A percentile compares a stretch with the other conserved stretches of the same genome.
These are phyloP conservation scores for Eustoma russellianum DNA, from an alignment of 257 asterid genomes.

Conservation along the genomic window DNA sequence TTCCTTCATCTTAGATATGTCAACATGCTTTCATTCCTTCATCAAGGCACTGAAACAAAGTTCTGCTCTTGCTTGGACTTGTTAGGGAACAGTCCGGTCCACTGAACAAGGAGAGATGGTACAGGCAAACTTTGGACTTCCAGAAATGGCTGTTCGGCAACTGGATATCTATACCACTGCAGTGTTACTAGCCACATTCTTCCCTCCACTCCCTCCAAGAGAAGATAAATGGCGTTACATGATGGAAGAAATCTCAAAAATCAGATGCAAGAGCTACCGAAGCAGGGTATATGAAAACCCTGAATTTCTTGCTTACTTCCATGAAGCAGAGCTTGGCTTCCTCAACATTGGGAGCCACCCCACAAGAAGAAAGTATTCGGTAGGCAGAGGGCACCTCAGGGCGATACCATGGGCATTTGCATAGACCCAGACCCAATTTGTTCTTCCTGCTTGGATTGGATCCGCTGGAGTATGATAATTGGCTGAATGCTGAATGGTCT, in stretches of 20 bases:
- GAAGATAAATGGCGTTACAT: constrained; percentile 82
- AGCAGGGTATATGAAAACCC: constrained; percentile 83
- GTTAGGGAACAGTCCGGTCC: constrained; percentile 81
- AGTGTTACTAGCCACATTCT: constrained; percentile 80
- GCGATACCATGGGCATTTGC: constrained; percentile 98
- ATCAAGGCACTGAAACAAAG: neutral
- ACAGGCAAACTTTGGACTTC: constrained; percentile 93
- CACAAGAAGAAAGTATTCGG: constrained; percentile 57
- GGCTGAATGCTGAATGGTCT: constrained; percentile 96
- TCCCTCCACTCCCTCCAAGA: constrained; percentile 75
- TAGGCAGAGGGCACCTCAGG: constrained; percentile 67
- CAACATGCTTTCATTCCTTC: no score
- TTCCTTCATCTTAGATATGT: neutral
- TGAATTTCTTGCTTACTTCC: constrained; percentile 76
- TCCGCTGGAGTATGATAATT: constrained; percentile 81
- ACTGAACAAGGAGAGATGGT: constrained; percentile 99
- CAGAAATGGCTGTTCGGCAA: constrained; percentile 89
- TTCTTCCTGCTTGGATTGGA: constrained; percentile 97
- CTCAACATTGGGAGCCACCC: constrained; percentile 98
- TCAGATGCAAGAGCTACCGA: constrained; percentile 60
- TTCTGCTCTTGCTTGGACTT: neutral
- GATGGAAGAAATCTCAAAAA: constrained; percentile 86
- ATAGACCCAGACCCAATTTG: constrained; percentile 92
- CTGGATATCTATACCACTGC: constrained; percentile 91
- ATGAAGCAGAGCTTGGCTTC: constrained; percentile 83